phyloP scores from a whole-genome alignment of 345 rosid genomes.

The Reutealis trisperma region DNA sequence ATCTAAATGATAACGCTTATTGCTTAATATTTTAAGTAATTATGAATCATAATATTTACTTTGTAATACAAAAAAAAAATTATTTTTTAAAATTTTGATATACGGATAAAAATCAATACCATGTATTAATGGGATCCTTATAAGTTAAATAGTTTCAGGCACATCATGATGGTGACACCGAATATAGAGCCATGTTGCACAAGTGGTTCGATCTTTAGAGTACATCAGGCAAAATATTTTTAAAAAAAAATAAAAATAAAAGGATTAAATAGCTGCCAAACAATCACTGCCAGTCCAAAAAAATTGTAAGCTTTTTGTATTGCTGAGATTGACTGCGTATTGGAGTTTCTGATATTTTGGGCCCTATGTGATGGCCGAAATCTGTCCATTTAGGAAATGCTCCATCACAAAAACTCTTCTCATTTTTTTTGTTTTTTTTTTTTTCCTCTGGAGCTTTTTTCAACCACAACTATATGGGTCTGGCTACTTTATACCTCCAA shows the following conservation, averaged over 20 bases:
- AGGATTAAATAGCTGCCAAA: neutral
- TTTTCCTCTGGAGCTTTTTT: neutral
- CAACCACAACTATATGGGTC: constrained; percentile 10
- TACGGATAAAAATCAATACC: too few species aligned
- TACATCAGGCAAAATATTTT: neutral
- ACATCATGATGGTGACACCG: constrained; percentile 28
- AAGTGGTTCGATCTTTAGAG: constrained; percentile 23
- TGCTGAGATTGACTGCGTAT: neutral
- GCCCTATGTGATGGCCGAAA: neutral
- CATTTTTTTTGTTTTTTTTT: too few species aligned
- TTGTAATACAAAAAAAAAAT: too few species aligned
- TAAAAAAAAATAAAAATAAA: neutral
- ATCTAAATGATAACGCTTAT: too few species aligned
- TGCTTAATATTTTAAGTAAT: too few species aligned
- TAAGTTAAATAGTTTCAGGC: constrained; percentile 2
- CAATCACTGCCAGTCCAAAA: neutral
- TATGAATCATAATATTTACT: too few species aligned
- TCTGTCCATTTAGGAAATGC: constrained; percentile 5
- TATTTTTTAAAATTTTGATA: too few species aligned
- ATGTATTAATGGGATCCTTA: neutral
- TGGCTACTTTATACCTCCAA: constrained; percentile 18
- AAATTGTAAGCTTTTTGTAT: neutral
- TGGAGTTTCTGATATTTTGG: neutral
- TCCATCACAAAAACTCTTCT: neutral
- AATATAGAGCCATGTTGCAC: constrained; percentile 29